These are phyloP conservation scores for Onygena corvina DNA, from an alignment of 2,329 filamentous ascomycete genomes.

Conservation along the genomic window DNA sequence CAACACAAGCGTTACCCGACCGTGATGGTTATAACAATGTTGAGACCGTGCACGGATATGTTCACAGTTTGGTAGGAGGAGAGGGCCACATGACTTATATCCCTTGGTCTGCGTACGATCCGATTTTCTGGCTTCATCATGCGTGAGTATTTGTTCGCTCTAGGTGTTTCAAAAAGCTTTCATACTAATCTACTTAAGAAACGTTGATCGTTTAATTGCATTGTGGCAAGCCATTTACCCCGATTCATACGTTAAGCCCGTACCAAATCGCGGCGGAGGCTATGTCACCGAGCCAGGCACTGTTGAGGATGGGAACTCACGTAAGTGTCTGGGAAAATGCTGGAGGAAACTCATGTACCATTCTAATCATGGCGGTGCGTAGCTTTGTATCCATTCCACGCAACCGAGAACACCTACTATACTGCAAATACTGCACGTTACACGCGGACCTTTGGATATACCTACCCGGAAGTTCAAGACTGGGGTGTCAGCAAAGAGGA, in stretches of 20 bases:
- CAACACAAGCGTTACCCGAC: constrained; percentile 16
- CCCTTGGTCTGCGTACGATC: constrained; percentile 65
- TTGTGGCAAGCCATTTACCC: constrained; percentile 68
- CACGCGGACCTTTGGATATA: constrained; percentile 56
- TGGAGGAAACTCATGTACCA: background rate
- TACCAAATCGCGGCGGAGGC: constrained; percentile 44
- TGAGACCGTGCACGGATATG: constrained; percentile 37
- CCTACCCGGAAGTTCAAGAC: constrained; percentile 54
- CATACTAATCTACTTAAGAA: constrained; percentile 29
- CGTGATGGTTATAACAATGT: constrained; percentile 22
- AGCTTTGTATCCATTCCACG: constrained; percentile 56
- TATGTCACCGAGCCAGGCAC: constrained; percentile 48
- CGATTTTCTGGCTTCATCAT: constrained; percentile 68
- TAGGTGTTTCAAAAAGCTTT: background rate
- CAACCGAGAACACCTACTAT: constrained; percentile 49
- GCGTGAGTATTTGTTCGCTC: constrained; percentile 22
- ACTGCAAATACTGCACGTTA: constrained; percentile 51
- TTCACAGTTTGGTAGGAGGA: constrained; percentile 45
- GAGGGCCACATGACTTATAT: constrained; percentile 58
- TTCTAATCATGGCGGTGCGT: background rate
- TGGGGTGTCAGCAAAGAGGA: constrained; percentile 29
- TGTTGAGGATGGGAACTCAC: constrained; percentile 43
- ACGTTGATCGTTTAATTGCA: constrained; percentile 61
- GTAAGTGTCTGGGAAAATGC: constrained; percentile 18
- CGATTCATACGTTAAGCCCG: constrained; percentile 51